phyloP scores from a whole-genome alignment of 2,329 filamentous ascomycete species.

The Exophiala sp. region DNA sequence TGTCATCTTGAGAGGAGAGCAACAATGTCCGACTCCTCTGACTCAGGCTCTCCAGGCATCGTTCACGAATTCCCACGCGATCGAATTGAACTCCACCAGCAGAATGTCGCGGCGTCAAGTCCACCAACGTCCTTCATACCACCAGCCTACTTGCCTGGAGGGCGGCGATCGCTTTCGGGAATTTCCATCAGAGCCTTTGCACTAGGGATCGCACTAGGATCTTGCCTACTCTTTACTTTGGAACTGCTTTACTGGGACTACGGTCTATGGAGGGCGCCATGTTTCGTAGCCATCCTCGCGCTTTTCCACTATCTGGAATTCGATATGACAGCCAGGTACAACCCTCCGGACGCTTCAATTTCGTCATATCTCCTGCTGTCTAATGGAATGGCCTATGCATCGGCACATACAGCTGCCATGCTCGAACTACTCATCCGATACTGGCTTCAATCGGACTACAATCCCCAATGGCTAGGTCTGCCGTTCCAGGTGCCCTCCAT shows the following conservation, averaged over 20 bases:
- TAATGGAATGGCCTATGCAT: constrained; percentile 80
- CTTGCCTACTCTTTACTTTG: constrained; percentile 33
- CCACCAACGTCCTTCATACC: constrained; percentile 18
- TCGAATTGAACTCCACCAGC: constrained; percentile 3
- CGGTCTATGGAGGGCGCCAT: constrained; percentile 55
- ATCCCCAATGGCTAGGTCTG: constrained; percentile 14
- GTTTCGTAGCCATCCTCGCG: constrained; percentile 58
- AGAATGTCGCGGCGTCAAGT: constrained; percentile 10
- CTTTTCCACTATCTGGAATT: constrained; percentile 96
- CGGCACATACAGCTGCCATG: constrained; percentile 73
- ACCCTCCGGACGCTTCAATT: constrained; percentile 68
- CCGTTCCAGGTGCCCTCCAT: constrained; percentile 26
- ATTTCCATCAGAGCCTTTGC: constrained; percentile 46
- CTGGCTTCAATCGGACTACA: constrained; percentile 18
- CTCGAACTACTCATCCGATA: constrained; percentile 59
- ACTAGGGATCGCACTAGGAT: constrained; percentile 41
- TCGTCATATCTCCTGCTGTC: constrained; percentile 77
- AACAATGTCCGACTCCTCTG: constrained; percentile 21
- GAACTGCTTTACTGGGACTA: constrained; percentile 27
- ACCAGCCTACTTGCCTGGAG: constrained; percentile 28
- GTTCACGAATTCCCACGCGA: constrained; percentile 23
- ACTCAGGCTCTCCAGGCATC: constrained; percentile 16
- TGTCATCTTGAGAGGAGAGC: no score
- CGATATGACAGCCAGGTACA: constrained; percentile 81
- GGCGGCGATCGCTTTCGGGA: constrained; percentile 42